phyloP scores from a whole-genome alignment of 192 early-diverging fungal genomes.

The Coemansia sp. region DNA sequence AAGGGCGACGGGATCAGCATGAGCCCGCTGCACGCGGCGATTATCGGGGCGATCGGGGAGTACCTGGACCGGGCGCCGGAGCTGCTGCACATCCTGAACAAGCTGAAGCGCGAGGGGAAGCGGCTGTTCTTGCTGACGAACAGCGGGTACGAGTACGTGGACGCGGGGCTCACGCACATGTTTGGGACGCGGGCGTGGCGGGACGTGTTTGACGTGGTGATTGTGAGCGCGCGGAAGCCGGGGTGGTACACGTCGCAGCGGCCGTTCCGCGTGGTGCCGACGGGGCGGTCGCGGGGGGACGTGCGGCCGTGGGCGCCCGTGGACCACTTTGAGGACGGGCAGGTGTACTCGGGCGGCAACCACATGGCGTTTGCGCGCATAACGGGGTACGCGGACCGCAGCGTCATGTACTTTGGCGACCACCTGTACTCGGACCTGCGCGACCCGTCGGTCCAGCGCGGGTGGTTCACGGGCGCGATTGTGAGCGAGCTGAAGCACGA shows the following conservation, averaged over 20 bases:
- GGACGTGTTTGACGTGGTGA: conserved; percentile 62
- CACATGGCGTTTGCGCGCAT: conserved; percentile 54
- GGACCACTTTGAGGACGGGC: conserved; percentile 53
- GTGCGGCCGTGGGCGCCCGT: conserved; percentile 56
- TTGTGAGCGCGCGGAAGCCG: conserved; percentile 59
- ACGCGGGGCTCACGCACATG: conserved; percentile 53
- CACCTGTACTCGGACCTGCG: conserved; percentile 63
- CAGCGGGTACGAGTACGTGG: conserved; percentile 56
- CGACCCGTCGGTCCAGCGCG: conserved; percentile 60
- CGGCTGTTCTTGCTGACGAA: conserved; percentile 61
- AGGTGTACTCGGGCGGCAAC: conserved; percentile 65
- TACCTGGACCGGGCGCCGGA: conserved; percentile 53
- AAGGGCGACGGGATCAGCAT: conserved; percentile 46
- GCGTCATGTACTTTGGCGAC: conserved; percentile 64
- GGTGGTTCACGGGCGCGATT: conserved; percentile 64
- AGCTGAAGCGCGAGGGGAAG: conserved; percentile 51
- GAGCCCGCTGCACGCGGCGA: conserved; percentile 50
- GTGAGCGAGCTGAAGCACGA: conserved; percentile 58
- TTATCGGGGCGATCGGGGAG: conserved; percentile 50
- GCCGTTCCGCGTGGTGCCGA: conserved; percentile 58
- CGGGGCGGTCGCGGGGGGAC: neutral
- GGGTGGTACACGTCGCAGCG: conserved; percentile 58
- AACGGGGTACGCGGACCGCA: conserved; percentile 59
- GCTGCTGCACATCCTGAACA: conserved; percentile 53
- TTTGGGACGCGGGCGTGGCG: conserved; percentile 53